These are phyloP conservation scores for Barnettozyma populi DNA, from an alignment of 805 yeast genomes.

Conservation along the genomic window DNA sequence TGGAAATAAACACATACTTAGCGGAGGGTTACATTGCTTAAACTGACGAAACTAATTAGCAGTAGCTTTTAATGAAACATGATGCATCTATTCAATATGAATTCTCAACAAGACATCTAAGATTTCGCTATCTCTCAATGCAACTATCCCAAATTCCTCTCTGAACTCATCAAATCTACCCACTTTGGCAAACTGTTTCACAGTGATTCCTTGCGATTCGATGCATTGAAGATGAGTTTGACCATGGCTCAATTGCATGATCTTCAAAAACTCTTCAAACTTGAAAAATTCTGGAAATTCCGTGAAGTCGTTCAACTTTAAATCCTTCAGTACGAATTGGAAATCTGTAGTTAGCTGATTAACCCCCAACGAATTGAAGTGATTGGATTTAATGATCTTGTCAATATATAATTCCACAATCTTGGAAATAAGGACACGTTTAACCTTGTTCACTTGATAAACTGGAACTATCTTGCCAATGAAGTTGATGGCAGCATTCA, in stretches of 20 bases:
- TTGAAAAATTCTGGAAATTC: slow-evolving; percentile 5
- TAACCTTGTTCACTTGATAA: slow-evolving; percentile 18
- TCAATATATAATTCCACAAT: slow-evolving; percentile 30
- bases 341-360: slow-evolving; percentile 30
- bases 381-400: slow-evolving; percentile 32
- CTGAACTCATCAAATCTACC: slow-evolving; percentile 26
- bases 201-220: slow-evolving; percentile 12
- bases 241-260: slow-evolving; percentile 27
- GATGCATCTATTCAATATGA: slow-evolving; percentile 8
- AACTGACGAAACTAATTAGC: neutral
- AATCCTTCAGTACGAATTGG: slow-evolving; percentile 1
- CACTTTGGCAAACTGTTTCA: slow-evolving; percentile 26
- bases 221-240: slow-evolving; percentile 9
- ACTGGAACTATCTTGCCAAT: slow-evolving; percentile 12
- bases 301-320: neutral
- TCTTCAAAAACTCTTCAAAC: slow-evolving; percentile 13
- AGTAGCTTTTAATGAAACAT: neutral
- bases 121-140: slow-evolving; percentile 29
- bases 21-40: slow-evolving; percentile 9
- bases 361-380: slow-evolving; percentile 30
- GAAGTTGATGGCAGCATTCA: slow-evolving; percentile 21
- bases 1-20: neutral
- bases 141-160: slow-evolving; percentile 14
- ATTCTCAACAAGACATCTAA: slow-evolving; percentile 34
- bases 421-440: slow-evolving; percentile 22